A percentile compares a stretch with the other conserved stretches of the same genome.
Evolutionary conservation across 2,329 filamentous ascomycete genomes (phyloP).

Genomic region (Kalaharituber pfeilii): DNA sequence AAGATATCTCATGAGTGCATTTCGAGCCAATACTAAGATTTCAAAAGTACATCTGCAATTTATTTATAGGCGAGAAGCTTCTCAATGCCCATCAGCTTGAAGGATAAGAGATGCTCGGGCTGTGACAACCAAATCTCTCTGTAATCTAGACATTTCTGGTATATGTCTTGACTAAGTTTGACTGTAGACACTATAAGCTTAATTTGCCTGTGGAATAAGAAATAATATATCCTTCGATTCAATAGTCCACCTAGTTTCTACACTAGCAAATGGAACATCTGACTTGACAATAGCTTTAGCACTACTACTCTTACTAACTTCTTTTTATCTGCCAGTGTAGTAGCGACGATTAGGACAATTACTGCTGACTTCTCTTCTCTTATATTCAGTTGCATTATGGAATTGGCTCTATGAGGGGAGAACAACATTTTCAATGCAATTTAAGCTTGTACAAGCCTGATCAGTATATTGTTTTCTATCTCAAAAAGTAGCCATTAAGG

Average conservation of each 20-base stretch:
- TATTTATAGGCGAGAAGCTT: constrained; percentile 35
- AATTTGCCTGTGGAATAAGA: no score
- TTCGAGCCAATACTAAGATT: constrained; percentile 36
- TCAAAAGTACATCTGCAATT: constrained; percentile 33
- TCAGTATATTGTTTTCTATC: constrained; percentile 1
- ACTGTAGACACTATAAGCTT: constrained; percentile 42
- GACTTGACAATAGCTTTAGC: constrained; percentile 38
- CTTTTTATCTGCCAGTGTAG: constrained; percentile 31
- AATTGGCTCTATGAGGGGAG: neutral
- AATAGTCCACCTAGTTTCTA: constrained; percentile 39
- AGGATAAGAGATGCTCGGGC: constrained; percentile 49
- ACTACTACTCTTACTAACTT: constrained; percentile 39
- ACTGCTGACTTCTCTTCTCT: constrained; percentile 35
- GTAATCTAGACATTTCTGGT: constrained; percentile 28
- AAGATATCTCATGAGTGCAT: constrained; percentile 40
- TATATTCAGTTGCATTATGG: neutral
- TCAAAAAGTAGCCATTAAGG: constrained; percentile 49
- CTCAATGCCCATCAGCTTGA: constrained; percentile 44
- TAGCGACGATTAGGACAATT: constrained; percentile 38
- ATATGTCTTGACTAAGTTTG: constrained; percentile 23
- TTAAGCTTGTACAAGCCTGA: neutral
- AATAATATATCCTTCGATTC: constrained; percentile 34
- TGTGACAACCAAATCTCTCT: constrained; percentile 41
- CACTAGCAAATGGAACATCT: constrained; percentile 41
- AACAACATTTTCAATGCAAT: neutral